phyloP scores from a whole-genome alignment of 495 filamentous ascomycete species.

The Neurospora intermedia region DNA sequence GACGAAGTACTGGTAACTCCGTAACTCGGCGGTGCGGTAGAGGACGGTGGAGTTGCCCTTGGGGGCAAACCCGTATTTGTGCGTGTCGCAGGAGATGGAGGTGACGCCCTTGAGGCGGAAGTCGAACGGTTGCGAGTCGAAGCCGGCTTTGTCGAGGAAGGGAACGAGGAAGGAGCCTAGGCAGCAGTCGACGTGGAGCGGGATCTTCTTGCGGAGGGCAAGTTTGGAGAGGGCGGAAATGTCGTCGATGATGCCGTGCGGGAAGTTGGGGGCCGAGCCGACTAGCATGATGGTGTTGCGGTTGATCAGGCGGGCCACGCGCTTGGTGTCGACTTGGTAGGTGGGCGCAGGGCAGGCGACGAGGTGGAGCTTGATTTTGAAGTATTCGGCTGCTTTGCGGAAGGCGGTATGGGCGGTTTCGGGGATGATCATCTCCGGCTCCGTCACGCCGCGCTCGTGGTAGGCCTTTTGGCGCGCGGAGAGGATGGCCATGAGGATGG shows the following conservation, averaged over 20 bases:
- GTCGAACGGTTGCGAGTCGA: constrained; percentile 78
- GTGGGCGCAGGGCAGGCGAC: constrained; percentile 76
- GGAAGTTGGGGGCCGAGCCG: constrained; percentile 93
- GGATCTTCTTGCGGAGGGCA: constrained; percentile 64
- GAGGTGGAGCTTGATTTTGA: constrained; percentile 88
- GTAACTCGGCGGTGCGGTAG: constrained; percentile 69
- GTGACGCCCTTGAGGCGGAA: constrained; percentile 92
- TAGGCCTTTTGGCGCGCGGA: constrained; percentile 83
- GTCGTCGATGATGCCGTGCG: constrained; percentile 95
- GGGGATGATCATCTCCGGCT: constrained; percentile 96
- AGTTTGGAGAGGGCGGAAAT: constrained; percentile 78
- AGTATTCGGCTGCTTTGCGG: constrained; percentile 88
- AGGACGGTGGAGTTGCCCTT: constrained; percentile 91
- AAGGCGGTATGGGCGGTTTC: constrained; percentile 93
- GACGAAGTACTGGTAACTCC: constrained; percentile 90
- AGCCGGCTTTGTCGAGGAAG: constrained; percentile 83
- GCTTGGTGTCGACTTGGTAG: constrained; percentile 70
- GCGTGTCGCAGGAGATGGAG: constrained; percentile 89
- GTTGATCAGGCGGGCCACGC: constrained; percentile 80
- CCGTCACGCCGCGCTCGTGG: constrained; percentile 70
- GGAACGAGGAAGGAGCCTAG: constrained; percentile 90
- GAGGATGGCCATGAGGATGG: constrained; percentile 88
- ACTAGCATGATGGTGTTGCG: constrained; percentile 93
- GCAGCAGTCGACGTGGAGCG: constrained; percentile 95
- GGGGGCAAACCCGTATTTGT: constrained; percentile 98